phyloP scores from a whole-genome alignment of 441 rosid genomes.

The Erodium trifolium region DNA sequence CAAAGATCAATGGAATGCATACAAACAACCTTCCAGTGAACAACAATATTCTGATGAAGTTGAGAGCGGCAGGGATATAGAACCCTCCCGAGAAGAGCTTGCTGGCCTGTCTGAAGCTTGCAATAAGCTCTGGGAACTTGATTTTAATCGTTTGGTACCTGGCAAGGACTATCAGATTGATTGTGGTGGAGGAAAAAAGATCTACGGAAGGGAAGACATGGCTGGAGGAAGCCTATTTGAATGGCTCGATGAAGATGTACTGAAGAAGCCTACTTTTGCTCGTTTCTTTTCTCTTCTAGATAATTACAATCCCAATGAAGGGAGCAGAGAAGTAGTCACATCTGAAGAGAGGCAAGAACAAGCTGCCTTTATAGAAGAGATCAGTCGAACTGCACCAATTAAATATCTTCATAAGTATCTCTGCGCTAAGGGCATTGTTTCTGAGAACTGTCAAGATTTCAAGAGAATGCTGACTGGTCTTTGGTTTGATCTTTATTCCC shows the following conservation, averaged over 20 bases:
- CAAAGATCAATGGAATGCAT: constrained; percentile 70
- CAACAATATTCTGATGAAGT: constrained; percentile 61
- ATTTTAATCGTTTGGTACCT: constrained; percentile 64
- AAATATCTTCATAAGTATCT: constrained; percentile 77
- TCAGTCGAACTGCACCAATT: constrained; percentile 76
- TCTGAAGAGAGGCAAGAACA: constrained; percentile 87
- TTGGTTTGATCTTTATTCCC: constrained; percentile 79
- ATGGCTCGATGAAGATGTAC: constrained; percentile 56
- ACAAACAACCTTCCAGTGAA: constrained; percentile 56
- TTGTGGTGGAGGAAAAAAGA: constrained; percentile 86
- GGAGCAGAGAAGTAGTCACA: constrained; percentile 69
- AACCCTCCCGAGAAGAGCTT: constrained; percentile 66
- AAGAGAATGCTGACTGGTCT: constrained; percentile 54
- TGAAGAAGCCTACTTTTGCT: constrained; percentile 62
- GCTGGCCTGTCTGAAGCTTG: constrained; percentile 71
- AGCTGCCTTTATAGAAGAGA: constrained; percentile 83
- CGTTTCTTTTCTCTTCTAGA: constrained; percentile 88
- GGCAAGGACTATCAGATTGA: constrained; percentile 79
- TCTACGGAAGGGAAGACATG: constrained; percentile 56
- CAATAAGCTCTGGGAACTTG: constrained; percentile 85
- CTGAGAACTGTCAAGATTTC: constrained; percentile 58
- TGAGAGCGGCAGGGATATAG: constrained; percentile 30
- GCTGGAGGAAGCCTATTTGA: constrained; percentile 65
- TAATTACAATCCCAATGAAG: constrained; percentile 79
- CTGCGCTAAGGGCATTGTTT: constrained; percentile 40